Percentiles rank a stretch among this genome's conserved stretches.
Evolutionary conservation across 164 flowering plant genomes (phyloP).

Genomic region (Protea cynaroides): DNA sequence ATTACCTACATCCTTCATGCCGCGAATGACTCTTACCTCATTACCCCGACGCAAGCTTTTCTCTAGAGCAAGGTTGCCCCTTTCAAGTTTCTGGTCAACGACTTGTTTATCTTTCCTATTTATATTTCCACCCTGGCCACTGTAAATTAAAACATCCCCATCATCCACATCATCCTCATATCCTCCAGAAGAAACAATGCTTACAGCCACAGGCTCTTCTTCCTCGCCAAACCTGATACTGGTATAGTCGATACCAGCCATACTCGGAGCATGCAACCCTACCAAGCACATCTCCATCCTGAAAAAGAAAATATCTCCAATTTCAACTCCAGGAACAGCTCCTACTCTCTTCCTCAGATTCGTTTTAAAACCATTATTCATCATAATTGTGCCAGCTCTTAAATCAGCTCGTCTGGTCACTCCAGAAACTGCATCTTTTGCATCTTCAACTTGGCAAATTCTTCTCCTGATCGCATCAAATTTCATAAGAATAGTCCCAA

Average conservation of each 20-base stretch:
- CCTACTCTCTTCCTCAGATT: slow-evolving; percentile 43
- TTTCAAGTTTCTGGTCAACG: slow-evolving; percentile 50
- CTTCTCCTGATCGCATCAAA: slow-evolving; percentile 37
- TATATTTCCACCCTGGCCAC: slow-evolving; percentile 50
- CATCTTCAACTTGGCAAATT: slow-evolving; percentile 28
- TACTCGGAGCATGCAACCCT: slow-evolving; percentile 46
- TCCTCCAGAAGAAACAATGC: slow-evolving; percentile 55
- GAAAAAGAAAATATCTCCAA: slow-evolving; percentile 56
- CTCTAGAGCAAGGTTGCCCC: slow-evolving; percentile 61
- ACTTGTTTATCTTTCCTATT: slow-evolving; percentile 20
- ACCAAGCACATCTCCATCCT: slow-evolving; percentile 49
- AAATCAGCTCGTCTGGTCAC: slow-evolving; percentile 33
- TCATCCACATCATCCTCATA: slow-evolving; percentile 47
- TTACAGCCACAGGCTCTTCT: slow-evolving; percentile 44
- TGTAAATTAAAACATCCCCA: slow-evolving; percentile 40
- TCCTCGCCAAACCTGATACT: slow-evolving; percentile 22
- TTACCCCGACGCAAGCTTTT: slow-evolving; percentile 38
- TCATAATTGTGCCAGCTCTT: slow-evolving; percentile 29
- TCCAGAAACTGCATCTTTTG: slow-evolving; percentile 24
- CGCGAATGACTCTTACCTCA: slow-evolving; percentile 49
- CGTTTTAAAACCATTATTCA: slow-evolving; percentile 32
- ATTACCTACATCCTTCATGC: slow-evolving; percentile 29
- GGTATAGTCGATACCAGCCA: slow-evolving; percentile 60
- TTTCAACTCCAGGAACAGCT: slow-evolving; percentile 44
- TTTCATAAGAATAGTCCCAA: slow-evolving; percentile 22